Conservation (phyloP, 352 stramenopile genomes). For the Globisporangium takayamanum region DNA sequence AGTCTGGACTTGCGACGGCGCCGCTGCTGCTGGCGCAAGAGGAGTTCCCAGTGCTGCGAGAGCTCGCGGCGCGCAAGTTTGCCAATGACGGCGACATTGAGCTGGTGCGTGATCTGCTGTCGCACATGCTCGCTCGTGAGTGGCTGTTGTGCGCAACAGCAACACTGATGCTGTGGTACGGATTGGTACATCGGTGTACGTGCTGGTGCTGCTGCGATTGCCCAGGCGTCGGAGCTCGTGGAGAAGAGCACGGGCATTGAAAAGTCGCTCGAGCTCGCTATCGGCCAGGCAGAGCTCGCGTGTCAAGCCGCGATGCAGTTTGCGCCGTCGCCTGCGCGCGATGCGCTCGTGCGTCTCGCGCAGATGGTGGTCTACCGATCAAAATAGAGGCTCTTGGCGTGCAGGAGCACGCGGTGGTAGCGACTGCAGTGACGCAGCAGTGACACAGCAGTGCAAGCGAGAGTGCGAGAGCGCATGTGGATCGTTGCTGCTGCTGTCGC, state of each 20-base stretch:
- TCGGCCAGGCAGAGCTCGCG: slow-evolving; percentile 94
- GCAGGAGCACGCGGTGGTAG: too few species aligned
- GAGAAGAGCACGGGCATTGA: slow-evolving; percentile 89
- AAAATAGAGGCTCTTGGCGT: slow-evolving; percentile 54
- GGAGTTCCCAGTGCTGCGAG: slow-evolving; percentile 88
- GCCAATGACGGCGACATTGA: slow-evolving; percentile 89
- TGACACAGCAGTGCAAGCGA: too few species aligned
- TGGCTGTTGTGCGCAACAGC: slow-evolving; percentile 13
- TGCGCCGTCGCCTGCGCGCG: slow-evolving; percentile 66
- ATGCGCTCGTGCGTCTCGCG: slow-evolving; percentile 83
- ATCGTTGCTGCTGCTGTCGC: not conserved
- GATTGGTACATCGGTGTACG: not conserved
- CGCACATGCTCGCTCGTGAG: not conserved
- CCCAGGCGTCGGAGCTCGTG: slow-evolving; percentile 80
- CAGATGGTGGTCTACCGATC: slow-evolving; percentile 84
- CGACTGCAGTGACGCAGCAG: not conserved
- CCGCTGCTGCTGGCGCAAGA: slow-evolving; percentile 95
- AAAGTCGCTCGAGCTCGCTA: slow-evolving; percentile 92
- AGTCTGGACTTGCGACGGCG: slow-evolving; percentile 94
- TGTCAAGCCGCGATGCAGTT: slow-evolving; percentile 90
- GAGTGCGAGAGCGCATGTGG: too few species aligned
- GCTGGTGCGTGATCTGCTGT: slow-evolving; percentile 27
- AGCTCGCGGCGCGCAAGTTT: slow-evolving; percentile 91
- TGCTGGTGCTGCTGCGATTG: not conserved
- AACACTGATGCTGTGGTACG: slow-evolving; percentile 5